These are phyloP conservation scores for Solanum neorickii DNA, from an alignment of 257 asterid genomes.

Conservation along the genomic window DNA sequence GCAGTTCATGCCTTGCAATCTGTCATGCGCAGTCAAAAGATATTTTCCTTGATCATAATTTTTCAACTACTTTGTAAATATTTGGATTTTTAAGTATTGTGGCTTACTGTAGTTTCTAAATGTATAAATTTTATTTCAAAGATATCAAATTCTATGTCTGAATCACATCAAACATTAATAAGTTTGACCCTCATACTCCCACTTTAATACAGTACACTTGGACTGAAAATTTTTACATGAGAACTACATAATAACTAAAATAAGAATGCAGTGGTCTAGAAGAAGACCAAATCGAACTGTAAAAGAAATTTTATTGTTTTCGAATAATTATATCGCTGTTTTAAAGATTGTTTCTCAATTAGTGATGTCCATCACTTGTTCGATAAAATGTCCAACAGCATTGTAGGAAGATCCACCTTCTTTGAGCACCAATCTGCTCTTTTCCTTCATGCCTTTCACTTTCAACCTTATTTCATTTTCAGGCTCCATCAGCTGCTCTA, in stretches of 20 bases:
- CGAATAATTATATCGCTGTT: not conserved
- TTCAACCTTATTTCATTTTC: slow-evolving; percentile 18
- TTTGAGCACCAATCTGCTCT: not conserved
- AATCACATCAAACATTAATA: not conserved
- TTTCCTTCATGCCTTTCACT: not conserved
- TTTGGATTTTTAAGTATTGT: not conserved
- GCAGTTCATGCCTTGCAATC: not conserved
- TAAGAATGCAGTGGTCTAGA: not conserved
- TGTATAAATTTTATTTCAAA: too few relatives aligned
- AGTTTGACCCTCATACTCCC: not conserved
- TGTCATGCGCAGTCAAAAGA: not conserved
- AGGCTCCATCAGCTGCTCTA: slow-evolving; percentile 7
- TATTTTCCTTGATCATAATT: not conserved
- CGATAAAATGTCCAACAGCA: not conserved
- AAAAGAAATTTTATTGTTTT: not conserved
- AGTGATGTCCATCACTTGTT: not conserved
- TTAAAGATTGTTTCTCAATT: not conserved
- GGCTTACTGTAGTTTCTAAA: not conserved
- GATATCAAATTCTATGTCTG: not conserved
- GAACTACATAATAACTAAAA: not conserved
- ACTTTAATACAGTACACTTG: not conserved
- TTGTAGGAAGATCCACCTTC: slow-evolving; percentile 5
- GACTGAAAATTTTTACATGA: not conserved
- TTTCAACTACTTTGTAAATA: not conserved
- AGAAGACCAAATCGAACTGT: not conserved